phyloP scores from a whole-genome alignment of 2,329 filamentous ascomycete species.

The Stachybotrys chlorohalonatus region DNA sequence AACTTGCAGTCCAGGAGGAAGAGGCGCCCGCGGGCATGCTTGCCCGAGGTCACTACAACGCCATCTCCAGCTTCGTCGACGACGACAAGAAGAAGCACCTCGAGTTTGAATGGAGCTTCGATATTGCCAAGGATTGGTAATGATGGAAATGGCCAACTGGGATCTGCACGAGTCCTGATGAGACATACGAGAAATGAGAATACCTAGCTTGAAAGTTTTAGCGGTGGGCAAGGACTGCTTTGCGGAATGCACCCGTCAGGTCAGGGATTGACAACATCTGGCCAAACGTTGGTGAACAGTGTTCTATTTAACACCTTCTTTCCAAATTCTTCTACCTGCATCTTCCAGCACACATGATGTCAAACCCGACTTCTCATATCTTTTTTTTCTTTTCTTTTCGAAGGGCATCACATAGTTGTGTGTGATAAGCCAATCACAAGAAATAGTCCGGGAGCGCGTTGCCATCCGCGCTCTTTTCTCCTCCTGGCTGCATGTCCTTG shows the following conservation, averaged over 20 bases:
- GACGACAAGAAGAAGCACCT: constrained; percentile 89
- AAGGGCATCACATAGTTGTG: not conserved
- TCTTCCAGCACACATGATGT: not conserved
- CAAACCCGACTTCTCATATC: no score
- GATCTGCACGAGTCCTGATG: constrained; percentile 2
- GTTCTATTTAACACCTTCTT: not conserved
- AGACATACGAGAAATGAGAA: constrained; percentile 11
- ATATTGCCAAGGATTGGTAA: constrained; percentile 95
- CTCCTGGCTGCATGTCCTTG: constrained; percentile 71
- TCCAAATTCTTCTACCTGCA: not conserved
- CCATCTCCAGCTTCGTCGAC: constrained; percentile 83
- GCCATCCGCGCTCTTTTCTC: constrained; percentile 60
- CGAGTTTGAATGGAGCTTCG: constrained; percentile 91
- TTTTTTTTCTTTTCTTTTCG: not conserved
- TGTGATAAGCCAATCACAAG: constrained; percentile 33
- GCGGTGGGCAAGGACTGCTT: not conserved
- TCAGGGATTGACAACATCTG: not conserved
- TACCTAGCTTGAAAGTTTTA: constrained; percentile 1
- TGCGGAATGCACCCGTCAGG: not conserved
- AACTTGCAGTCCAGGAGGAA: constrained; percentile 68
- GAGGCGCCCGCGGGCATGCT: constrained; percentile 90
- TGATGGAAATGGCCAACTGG: not conserved
- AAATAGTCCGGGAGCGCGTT: constrained; percentile 63
- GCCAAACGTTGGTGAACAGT: not conserved
- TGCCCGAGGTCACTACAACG: constrained; percentile 82